Evolutionary conservation across 2,329 filamentous ascomycete species (phyloP), one percentile per base, ranked within the genome.

Genomic region (Microascus cirrosus): DNA sequence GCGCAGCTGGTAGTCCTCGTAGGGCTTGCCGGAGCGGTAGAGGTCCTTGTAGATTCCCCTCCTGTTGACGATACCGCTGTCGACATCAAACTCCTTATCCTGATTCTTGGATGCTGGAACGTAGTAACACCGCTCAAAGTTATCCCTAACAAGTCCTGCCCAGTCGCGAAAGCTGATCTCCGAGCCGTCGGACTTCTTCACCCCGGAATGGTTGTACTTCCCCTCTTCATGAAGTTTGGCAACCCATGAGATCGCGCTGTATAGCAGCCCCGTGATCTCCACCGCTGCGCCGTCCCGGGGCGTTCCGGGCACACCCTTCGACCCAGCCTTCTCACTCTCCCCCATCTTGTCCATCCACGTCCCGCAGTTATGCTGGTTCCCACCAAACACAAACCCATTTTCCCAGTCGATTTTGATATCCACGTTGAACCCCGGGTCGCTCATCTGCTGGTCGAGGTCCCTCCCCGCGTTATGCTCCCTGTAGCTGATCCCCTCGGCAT

Each of bases 311-410:
- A 96, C 78, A 55, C 94, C 95, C 74, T 96, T 97, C 67, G 86
- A 96, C 59, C 88, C 87, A 18, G 95, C 94, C 61, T 86, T 89
- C 62, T 89, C 84, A 61, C 91, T 96, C 71, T 99, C 94, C n/a
- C 94, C 94, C 94, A 99, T 99, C 80, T 99, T 99, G 78, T 99
- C 94, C 91, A 96, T 96, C 94, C 94, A 99, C 1, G 94, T 99
- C 56, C 94, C 94, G 65, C 95, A 99, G 71, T 99, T 99, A 73
- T 76, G 80, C 68, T 96, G 92, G 67, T 90, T 97, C 36, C 95
- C 94, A 58, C 95, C 94, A 66, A 95, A 96, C 59, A 99, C 86
- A 62, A 99, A 82, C 24, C 94, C 95, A 2, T 69, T 74, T 35
- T 81, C 76, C 93, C 93, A 97, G 69, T 99, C 93, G 12, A 95